These are phyloP conservation scores for Candolleomyces eurysporus DNA, from an alignment of 768 basidiomycete genomes.

Conservation along the genomic window DNA sequence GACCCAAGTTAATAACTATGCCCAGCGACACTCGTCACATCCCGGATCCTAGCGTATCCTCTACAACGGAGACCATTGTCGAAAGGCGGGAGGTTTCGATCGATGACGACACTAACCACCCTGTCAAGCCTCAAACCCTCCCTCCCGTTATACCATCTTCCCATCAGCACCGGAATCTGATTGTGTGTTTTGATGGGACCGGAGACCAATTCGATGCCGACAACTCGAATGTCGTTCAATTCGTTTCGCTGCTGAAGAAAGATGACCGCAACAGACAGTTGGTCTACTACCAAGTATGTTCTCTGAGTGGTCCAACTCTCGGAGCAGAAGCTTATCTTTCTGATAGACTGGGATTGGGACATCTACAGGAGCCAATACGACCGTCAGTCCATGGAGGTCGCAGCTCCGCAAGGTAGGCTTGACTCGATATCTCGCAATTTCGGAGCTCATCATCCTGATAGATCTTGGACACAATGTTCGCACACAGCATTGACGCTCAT, in stretches of 20 bases:
- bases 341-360: slow-evolving; percentile 51
- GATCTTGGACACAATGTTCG: slow-evolving; percentile 50
- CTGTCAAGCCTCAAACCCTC: too few relatives aligned
- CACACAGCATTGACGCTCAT: slow-evolving; percentile 47
- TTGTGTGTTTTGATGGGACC: slow-evolving; percentile 60
- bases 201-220: slow-evolving; percentile 51
- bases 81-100: too few relatives aligned
- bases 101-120: too few relatives aligned
- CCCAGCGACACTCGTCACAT: too few relatives aligned
- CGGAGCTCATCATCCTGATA: slow-evolving; percentile 12
- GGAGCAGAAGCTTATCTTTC: not conserved
- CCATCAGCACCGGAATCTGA: slow-evolving; percentile 39
- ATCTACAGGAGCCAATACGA: slow-evolving; percentile 35
- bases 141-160: slow-evolving; percentile 28
- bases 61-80: too few relatives aligned
- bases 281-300: slow-evolving; percentile 54
- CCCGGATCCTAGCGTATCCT: too few relatives aligned
- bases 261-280: slow-evolving; percentile 50
- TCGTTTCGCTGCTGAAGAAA: slow-evolving; percentile 52
- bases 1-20: too few relatives aligned
- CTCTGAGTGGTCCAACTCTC: too few relatives aligned
- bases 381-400: slow-evolving; percentile 33
- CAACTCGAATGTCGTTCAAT: slow-evolving; percentile 55
- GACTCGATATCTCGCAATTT: not conserved
- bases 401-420: slow-evolving; percentile 35